phyloP scores from a whole-genome alignment of 768 basidiomycete genomes.

The Lyophyllum atratum region DNA sequence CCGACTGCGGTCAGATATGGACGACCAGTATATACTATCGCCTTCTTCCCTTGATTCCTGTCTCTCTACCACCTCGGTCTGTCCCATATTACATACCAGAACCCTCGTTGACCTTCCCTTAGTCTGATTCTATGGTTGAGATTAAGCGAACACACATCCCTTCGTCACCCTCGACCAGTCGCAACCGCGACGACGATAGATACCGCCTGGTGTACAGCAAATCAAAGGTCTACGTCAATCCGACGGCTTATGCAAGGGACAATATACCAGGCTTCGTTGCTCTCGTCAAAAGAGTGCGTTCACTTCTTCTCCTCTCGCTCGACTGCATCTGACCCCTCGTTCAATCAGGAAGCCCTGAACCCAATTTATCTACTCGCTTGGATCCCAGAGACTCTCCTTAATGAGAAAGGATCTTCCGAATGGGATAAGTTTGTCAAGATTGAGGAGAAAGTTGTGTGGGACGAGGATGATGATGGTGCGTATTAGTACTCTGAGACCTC shows the following conservation, averaged over 20 bases:
- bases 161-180: slow-evolving; percentile 17
- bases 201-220: slow-evolving; percentile 85
- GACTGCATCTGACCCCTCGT: slow-evolving; percentile 3
- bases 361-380: slow-evolving; percentile 85
- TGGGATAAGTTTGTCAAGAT: slow-evolving; percentile 90
- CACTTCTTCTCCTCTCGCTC: slow-evolving; percentile 1
- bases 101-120: neutral
- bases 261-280: slow-evolving; percentile 94
- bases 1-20: slow-evolving; percentile 17
- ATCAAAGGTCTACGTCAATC: slow-evolving; percentile 94
- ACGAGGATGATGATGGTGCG: slow-evolving; percentile 77
- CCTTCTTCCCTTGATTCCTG: slow-evolving; percentile 43
- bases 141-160: slow-evolving; percentile 50
- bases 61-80: slow-evolving; percentile 50
- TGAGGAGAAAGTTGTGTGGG: slow-evolving; percentile 60
- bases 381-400: slow-evolving; percentile 87
- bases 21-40: slow-evolving; percentile 19
- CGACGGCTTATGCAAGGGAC: slow-evolving; percentile 88
- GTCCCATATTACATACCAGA: slow-evolving; percentile 17
- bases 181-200: slow-evolving; percentile 53
- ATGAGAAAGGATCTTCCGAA: slow-evolving; percentile 80
- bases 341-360: slow-evolving; percentile 65
- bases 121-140: slow-evolving; percentile 76
- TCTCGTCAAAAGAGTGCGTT: slow-evolving; percentile 82
- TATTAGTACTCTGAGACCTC: neutral